phyloP scores from a whole-genome alignment of 1,284 basidiomycete genomes.

The Rhodotorula sp. region DNA sequence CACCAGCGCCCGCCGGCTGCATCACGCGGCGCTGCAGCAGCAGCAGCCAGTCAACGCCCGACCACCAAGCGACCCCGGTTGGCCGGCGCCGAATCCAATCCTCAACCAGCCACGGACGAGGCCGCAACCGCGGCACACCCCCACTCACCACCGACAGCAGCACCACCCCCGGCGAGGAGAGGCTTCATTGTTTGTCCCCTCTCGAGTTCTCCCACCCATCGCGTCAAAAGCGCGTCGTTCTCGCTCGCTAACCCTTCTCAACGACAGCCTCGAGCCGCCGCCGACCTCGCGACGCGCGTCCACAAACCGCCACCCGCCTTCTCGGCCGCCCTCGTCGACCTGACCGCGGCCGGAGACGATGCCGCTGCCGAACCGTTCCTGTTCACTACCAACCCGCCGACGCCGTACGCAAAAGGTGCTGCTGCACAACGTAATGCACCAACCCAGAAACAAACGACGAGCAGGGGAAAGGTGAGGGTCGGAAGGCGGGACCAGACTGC shows the following conservation, averaged over 20 bases:
- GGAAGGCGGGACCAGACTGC: conserved; percentile 10
- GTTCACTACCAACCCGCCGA: conserved; percentile 36
- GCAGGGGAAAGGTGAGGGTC: conserved; percentile 3
- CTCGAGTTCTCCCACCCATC: background rate
- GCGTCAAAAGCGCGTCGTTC: conserved; percentile 7
- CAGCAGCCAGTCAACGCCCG: background rate
- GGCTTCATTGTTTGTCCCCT: conserved; percentile 24
- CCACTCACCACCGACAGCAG: background rate
- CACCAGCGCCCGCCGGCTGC: background rate
- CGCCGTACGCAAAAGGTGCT: conserved; percentile 13
- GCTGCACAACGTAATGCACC: conserved; percentile 3
- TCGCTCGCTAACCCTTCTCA: background rate
- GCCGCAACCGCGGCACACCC: background rate
- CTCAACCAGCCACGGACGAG: background rate
- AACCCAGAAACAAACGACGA: background rate
- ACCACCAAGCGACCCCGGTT: conserved; percentile 9
- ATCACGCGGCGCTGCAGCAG: background rate
- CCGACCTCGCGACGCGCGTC: conserved; percentile 13
- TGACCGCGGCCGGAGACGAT: background rate
- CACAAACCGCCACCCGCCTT: conserved; percentile 24
- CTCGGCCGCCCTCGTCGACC: conserved; percentile 20
- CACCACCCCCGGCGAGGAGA: conserved; percentile 4
- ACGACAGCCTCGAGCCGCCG: conserved; percentile 31
- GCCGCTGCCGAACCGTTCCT: conserved; percentile 25
- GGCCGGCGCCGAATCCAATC: background rate